phyloP scores from a whole-genome alignment of 805 yeast species.

The Lachancea quebecensis region DNA sequence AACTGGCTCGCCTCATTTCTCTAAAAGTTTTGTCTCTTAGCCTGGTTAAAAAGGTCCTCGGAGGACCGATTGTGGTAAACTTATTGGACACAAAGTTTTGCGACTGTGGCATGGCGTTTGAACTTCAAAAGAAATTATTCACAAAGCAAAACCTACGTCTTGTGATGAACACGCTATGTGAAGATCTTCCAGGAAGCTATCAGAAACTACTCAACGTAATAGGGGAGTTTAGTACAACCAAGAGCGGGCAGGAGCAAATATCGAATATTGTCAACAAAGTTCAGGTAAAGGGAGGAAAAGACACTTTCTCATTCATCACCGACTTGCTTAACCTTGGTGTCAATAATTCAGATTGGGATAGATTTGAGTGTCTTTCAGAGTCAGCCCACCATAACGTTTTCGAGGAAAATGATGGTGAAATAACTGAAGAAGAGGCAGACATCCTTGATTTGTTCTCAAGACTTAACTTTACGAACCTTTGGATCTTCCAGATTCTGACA shows the following conservation, averaged over 20 bases:
- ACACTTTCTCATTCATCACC: constrained; percentile 8
- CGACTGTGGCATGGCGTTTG: constrained; percentile 15
- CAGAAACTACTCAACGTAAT: constrained; percentile 16
- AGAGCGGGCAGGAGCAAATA: constrained; percentile 10
- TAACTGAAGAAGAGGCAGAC: constrained; percentile 1
- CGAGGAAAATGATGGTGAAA: not conserved
- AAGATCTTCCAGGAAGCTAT: constrained; percentile 7
- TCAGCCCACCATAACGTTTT: too few relatives aligned
- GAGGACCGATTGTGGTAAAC: constrained; percentile 13
- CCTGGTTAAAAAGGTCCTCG: constrained; percentile 21
- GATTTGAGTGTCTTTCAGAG: not conserved
- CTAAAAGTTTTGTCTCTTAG: constrained; percentile 25
- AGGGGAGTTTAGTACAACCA: constrained; percentile 17
- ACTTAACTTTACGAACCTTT: constrained; percentile 27
- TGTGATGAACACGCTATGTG: constrained; percentile 14
- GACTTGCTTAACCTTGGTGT: constrained; percentile 18
- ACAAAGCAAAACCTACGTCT: constrained; percentile 17
- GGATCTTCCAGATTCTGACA: constrained; percentile 28
- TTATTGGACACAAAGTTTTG: constrained; percentile 8
- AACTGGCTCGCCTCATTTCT: constrained; percentile 20
- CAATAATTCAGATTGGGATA: not conserved
- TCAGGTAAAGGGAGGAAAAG: constrained; percentile 10
- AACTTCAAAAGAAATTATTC: constrained; percentile 19
- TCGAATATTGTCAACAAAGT: constrained; percentile 11
- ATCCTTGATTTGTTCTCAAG: constrained; percentile 11